Evolutionary conservation across 176 grass and related monocot species (phyloP), one percentile per base, ranked within the genome.

Genomic region (Dactylis glomerata): DNA sequence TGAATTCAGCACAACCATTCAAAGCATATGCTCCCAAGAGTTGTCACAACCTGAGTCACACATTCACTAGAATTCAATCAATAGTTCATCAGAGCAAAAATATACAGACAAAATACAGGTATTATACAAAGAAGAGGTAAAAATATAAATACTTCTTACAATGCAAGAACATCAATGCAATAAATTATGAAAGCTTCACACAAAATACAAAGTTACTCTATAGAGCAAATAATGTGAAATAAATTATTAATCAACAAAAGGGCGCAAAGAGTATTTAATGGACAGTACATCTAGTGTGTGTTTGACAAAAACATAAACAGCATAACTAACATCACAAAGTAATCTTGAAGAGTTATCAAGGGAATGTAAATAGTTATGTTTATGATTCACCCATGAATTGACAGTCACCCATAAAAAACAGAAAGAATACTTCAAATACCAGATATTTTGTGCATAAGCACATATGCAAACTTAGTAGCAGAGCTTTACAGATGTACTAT

Each of bases 1-100:
- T 82, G 85, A 92, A 95, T 92, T 92, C 90, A 88, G 90, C 93
- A 95, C 90, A 92, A 95, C 88, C 90, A 92, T 90, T 90, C 90
- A 95, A 93, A 95, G 82, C 65, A 95, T 37, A 88, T 84, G 84
- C 92, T 88, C 87, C 92, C 88, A 95, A 90, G 81, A 90, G 83
- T 90, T 84, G 90, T 86, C 90, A 95, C 63, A 90, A 95, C 93
- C 93, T 95, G 93, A 95, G 82, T 90, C 56, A 95, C 81, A 92
- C 90, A 90, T 88, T 82, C 80, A 92, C 91, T 83, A 88, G 76
- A 95, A 88, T 77, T 88, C 83, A 92, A 86, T 88, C 83, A 92
- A 93, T 88, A 87, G 76, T 85, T 93, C 91, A 92, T 75, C 81
- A 61, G 74, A 77, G 51, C 24, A 82, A 45, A 92, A 73, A 87